Base-by-base conservation (phyloP, 305 asterid species). In the Rubia peregrina region DNA sequence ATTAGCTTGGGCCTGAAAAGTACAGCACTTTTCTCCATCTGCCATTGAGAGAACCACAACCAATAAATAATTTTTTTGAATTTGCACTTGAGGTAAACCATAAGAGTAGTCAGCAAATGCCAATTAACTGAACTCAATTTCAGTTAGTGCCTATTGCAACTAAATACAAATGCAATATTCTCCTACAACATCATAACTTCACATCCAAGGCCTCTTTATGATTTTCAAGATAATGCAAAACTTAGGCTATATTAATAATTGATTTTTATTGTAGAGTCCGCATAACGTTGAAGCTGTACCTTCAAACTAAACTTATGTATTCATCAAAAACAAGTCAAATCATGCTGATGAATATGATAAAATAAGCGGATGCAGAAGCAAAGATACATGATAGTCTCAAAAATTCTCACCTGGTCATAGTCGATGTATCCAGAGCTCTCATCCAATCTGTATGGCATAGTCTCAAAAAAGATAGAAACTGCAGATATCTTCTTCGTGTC, bases 401-500 rank as follows among this genome's bases (percentile, higher is more conserved):
- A 65, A 2, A 78, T 76, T 33, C 43, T 21, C 69, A 88, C 97
- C 90, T 90, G 97, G 72, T 91, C 97, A 79, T 91, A 91, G 78
- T 91, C 96, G 13, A 89, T 91, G 67, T 76, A 81, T 75, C 95
- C 96, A 12, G 96, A 87, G 90, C 92, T 90, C 82, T 90, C 97
- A 70, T 90, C 60, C 85, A 90, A 79, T 85, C 96, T 86, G 78
- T 91, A 91, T n/a, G 97, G 96, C 96, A 91, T 89, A 19, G 97
- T 91, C 90, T 91, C 95, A 60, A 91, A 89, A 81, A 89, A 91
- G 77, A 89, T 89, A 44, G 96, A 90, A 77, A 87, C 95, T 41
- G 96, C 97, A 60, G 96, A 90, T 75, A 90, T 90, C 89, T 87
- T 89, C 95, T 90, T 90, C 10, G 96, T 90, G 79, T 90, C 96